Percentiles rank a stretch among this genome's conserved stretches.
These are phyloP conservation scores for Amoebophrya sp. DNA, from an alignment of 169 alveolate species.

Conservation along the genomic window DNA sequence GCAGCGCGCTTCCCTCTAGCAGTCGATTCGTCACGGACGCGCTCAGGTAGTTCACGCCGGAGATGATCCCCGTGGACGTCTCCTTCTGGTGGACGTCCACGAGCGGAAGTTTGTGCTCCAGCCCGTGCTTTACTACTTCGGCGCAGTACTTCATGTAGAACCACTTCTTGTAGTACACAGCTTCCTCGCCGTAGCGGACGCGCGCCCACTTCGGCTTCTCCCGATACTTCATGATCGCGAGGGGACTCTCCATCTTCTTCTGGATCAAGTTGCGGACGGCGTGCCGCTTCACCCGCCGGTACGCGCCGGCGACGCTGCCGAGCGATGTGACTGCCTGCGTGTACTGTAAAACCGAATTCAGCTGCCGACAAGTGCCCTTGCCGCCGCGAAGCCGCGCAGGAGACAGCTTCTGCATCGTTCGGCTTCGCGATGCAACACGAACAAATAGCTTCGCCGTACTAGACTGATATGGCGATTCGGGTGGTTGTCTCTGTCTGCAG, in stretches of 20 bases:
- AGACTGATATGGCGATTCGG: too few species aligned
- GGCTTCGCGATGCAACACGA: too few species aligned
- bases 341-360: background rate
- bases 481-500: too few species aligned
- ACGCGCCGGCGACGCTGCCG: background rate
- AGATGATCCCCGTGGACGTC: too few species aligned
- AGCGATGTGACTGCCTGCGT: background rate
- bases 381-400: background rate
- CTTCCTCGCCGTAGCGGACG: background rate
- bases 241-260: background rate
- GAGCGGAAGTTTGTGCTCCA: background rate
- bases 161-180: background rate
- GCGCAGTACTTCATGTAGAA: background rate
- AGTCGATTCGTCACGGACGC: too few species aligned
- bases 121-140: background rate
- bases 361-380: background rate
- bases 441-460: too few species aligned
- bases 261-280: background rate
- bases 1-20: too few species aligned
- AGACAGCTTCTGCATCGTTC: too few species aligned
- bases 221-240: background rate
- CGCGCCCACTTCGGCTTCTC: background rate
- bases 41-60: too few species aligned
- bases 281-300: background rate
- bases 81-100: too few species aligned